These are phyloP conservation scores for Rutstroemia sp. DNA, from an alignment of 2,329 filamentous ascomycete genomes.

Conservation along the genomic window DNA sequence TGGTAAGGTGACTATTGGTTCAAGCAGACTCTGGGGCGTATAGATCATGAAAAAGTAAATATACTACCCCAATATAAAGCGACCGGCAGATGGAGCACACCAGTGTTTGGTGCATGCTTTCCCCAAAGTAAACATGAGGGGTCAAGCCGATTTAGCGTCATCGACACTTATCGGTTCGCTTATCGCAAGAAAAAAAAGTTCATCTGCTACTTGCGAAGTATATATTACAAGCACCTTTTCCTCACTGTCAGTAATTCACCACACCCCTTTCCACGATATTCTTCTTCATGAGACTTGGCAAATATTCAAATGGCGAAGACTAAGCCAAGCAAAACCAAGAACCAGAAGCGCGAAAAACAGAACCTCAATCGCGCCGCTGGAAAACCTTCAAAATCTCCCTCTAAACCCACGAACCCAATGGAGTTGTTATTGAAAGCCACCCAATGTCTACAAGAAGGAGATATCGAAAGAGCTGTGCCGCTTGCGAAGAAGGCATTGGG, in stretches of 20 bases:
- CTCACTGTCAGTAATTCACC: not conserved
- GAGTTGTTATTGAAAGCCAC: constrained; percentile 26
- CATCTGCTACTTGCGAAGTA: constrained; percentile 2
- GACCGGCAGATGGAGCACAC: not conserved
- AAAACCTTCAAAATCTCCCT: constrained; percentile 19
- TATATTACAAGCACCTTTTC: not conserved
- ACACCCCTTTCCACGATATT: not conserved
- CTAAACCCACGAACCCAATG: constrained; percentile 19
- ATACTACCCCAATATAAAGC: too few relatives aligned
- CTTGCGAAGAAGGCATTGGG: constrained; percentile 25
- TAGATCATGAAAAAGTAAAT: too few relatives aligned
- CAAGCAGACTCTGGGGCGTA: not conserved
- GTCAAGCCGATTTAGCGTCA: constrained; percentile 4
- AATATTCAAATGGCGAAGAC: constrained; percentile 28
- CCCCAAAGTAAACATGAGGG: constrained; percentile 3
- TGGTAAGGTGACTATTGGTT: not conserved
- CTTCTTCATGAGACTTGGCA: not conserved
- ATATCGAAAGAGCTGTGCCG: constrained; percentile 25
- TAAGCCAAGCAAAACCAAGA: constrained; percentile 27
- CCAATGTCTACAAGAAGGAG: constrained; percentile 26
- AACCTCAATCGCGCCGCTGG: constrained; percentile 22
- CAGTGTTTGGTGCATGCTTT: not conserved
- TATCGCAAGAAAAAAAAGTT: constrained; percentile 10
- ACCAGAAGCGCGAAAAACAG: constrained; percentile 24
- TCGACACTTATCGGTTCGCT: constrained; percentile 6